Evolutionary conservation across 306 rosid species (phyloP), one percentile per base, ranked within the genome.

Genomic region (Trifolium repens): DNA sequence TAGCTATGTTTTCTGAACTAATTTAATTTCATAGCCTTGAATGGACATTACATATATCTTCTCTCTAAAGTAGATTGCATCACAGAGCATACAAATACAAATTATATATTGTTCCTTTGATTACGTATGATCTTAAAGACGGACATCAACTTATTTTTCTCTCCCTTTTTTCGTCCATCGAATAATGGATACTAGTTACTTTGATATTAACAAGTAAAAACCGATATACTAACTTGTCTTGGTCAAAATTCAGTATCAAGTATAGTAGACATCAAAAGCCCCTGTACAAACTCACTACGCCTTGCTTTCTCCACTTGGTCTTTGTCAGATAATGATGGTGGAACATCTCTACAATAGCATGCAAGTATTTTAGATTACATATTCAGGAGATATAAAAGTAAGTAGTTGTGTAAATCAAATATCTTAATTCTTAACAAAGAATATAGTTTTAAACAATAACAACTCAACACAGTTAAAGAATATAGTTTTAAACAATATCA

Each of bases 251-350:
- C 74, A 52, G 86, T 67, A 46, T 83, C 91, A 70, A 91, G 67
- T 66, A 89, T 74, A 58, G 86, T 75, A 9, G 93, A 89, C 76
- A 85, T 1, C 68, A 89, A 69, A 55, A 91, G 84, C 61, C 84
- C 97, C 73, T 63, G 88, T 49, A 86, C 88, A 79, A 86, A 91
- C 49, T 85, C 80, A 67, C 89, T 76, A 71, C 84, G 90, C 77
- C 71, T 77, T 43, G 85, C 72, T 79, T 80, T 85, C 87, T 85
- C 96, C 43, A 76, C 68, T 67, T 77, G 86, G 65, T 91, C 88
- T 71, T 84, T 86, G 81, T 85, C 84, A 27, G 87, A 81, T 74
- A 79, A 59, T 57, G 91, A 70, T 50, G 78, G 79, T 35, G 69
- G 79, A 67, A 64, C 74, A 72, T 79, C 62, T 55, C 96, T 91